Evolutionary conservation across 768 basidiomycete genomes (phyloP), one percentile per base, ranked within the genome.

Genomic region (Lentinula sp.): DNA sequence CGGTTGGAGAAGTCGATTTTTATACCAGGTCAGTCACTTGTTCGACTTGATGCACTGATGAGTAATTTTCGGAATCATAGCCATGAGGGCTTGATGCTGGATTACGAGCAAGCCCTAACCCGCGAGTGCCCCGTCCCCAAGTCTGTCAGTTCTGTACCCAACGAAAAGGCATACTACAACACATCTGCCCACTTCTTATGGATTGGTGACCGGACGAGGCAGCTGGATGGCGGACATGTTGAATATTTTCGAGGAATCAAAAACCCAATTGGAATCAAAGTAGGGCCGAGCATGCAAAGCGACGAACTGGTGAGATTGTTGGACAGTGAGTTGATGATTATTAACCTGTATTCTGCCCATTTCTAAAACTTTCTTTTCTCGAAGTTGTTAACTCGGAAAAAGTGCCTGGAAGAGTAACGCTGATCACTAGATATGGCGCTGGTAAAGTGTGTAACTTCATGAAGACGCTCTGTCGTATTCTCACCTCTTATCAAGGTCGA

Each of bases 201-300:
- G 96, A 92, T 99, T 58, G 96, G 96, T 0, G 97, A 99, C 74
- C 85, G 96, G 56, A 99, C 96, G 4, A 79, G 96, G 43, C 93
- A 96, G 73, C 77, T 98, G 0, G 83, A 85, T 50, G 94, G 95
- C 6, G 97, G 95, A 3, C 97, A 99, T 70, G 87, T 98, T 36
- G 96, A 98, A 76, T 95, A 95, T 72, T 95, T 95, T 75, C 79
- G 91, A 60, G 93, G 94, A 6, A 89, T 97, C 57, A 79, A 92
- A 53, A 96, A 97, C 70, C 94, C 94, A 1, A 92, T 97, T 62
- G 97, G 97, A 2, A 84, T 98, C 77, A 99, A 99, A 71, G 92
- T 96, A 6, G 97, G 97, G 2, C 95, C 97, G 28, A 86, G 85
- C 45, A 90, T 98, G 90, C 76, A 76, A 42, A 71, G 76, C 6